Evolutionary conservation across 306 rosid genomes (phyloP), one percentile per base, ranked within the genome.

Genomic region (Argentina anserina): DNA sequence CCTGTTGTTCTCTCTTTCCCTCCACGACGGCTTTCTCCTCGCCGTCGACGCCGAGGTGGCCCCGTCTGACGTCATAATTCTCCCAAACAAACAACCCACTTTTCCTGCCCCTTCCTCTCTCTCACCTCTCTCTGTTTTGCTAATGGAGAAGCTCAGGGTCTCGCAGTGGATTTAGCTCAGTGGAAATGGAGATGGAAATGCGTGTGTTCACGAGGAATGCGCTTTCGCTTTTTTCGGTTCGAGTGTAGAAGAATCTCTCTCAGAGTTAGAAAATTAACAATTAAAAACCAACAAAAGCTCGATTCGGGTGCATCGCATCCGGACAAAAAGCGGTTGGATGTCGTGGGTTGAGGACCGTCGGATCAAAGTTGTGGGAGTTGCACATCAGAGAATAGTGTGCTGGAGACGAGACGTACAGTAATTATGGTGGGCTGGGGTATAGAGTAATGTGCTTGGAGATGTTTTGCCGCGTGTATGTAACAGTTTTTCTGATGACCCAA

Each of bases 1-100:
- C 70, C 87, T 61, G 58, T 90, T 90, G 75, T 90, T 90, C 90
- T 93, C 98, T 26, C 91, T 89, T 79, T 90, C 98, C 78, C 93
- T 85, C 97, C 96, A 93, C 63, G 98, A 89, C 69, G 92, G 93
- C 84, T 89, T 90, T 74, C 96, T 84, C 73, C 92, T 60, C 21
- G 50, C 74, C 39, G 77, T 77, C 26, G 87, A 76, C 67, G 83
- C 87, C 31, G 97, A 90, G 31, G 92, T 89, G 2, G 91, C 98
- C 15, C 90, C 93, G 53, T 93, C 97, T 23, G 96, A 89, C 74
- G 90, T 86, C 98, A 93, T 93, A 72, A 64, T 90, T 75, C 73
- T 65, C 86, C 88, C 78, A 86, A 56, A 2, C 65, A 11, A 58
- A 53, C 7, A 9, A 23, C 36, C 68, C 20, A 37, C 46, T 36